These are phyloP conservation scores for Wickerhamomyces chaumierensis DNA, from an alignment of 805 yeast genomes.

Conservation along the genomic window DNA sequence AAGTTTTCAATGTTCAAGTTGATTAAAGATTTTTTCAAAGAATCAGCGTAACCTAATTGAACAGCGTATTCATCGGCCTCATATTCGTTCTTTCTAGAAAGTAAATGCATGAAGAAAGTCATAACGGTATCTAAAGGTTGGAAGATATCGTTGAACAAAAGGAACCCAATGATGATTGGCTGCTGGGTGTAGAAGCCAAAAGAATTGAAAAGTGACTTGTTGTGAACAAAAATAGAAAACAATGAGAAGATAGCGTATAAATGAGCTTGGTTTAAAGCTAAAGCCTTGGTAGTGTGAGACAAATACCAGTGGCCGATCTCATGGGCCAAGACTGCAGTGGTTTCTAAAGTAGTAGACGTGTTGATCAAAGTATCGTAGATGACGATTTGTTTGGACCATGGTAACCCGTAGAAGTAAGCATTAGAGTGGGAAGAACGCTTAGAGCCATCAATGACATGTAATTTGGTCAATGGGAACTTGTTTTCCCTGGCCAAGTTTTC, in stretches of 20 bases:
- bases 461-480: conserved; percentile 75
- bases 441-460: conserved; percentile 93
- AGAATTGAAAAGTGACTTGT: conserved; percentile 63
- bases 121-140: conserved; percentile 65
- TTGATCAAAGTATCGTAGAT: conserved; percentile 84
- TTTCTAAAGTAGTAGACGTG: conserved; percentile 64
- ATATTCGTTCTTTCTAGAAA: conserved; percentile 82
- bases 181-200: conserved; percentile 60
- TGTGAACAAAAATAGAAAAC: conserved; percentile 73
- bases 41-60: conserved; percentile 55
- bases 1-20: conserved; percentile 72
- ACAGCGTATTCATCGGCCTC: conserved; percentile 89
- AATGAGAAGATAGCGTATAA: conserved; percentile 53
- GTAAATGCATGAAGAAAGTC: conserved; percentile 53
- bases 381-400: conserved; percentile 95
- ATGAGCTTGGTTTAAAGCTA: conserved; percentile 54
- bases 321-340: conserved; percentile 94
- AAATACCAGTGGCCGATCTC: conserved; percentile 98
- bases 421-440: conserved; percentile 93
- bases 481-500: conserved; percentile 67
- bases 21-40: conserved; percentile 63
- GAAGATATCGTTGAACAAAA: conserved; percentile 66
- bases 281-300: conserved; percentile 73
- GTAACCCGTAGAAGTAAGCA: conserved; percentile 92
- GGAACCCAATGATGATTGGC: conserved; percentile 76